Evolutionary conservation across 208 protist species (phyloP).

Genomic region (Trypanosoma melophagium): DNA sequence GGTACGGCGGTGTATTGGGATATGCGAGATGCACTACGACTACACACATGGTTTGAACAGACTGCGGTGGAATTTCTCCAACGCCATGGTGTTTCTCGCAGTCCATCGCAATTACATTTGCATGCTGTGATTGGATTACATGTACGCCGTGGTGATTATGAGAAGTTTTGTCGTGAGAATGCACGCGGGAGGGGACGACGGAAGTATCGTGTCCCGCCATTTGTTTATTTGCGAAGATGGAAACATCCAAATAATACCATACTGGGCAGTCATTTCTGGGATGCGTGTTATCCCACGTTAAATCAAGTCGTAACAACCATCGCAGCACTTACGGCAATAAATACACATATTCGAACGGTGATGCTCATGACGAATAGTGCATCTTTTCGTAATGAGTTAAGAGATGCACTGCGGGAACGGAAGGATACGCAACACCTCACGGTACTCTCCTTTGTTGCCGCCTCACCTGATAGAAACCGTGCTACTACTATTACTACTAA

Average conservation of each 20-base stretch:
- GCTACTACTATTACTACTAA: no score
- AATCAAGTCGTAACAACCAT: background rate
- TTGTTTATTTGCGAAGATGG: conserved; percentile 4
- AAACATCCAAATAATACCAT: conserved; percentile 15
- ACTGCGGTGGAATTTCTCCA: conserved; percentile 21
- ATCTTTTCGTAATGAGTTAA: conserved; percentile 4
- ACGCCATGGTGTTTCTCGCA: conserved; percentile 3
- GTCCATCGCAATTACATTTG: background rate
- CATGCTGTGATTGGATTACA: conserved; percentile 15
- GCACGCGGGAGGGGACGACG: conserved; percentile 4
- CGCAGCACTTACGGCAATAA: background rate
- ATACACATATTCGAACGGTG: conserved; percentile 3
- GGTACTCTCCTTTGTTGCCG: conserved; percentile 2
- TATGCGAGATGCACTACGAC: conserved; percentile 10
- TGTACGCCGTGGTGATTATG: conserved; percentile 32
- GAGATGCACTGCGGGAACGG: background rate
- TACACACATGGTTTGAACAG: conserved; percentile 14
- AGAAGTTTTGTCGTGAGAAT: conserved; percentile 34
- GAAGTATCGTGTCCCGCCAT: conserved; percentile 23
- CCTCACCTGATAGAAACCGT: no score
- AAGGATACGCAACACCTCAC: conserved; percentile 9
- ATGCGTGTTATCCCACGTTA: conserved; percentile 15
- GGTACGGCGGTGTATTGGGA: conserved; percentile 27
- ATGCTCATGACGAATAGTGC: conserved; percentile 16
- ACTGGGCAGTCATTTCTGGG: background rate